A percentile compares a stretch with the other conserved stretches of the same genome.
These are phyloP conservation scores for Aspergillus phoenicis DNA, from an alignment of 2,329 filamentous ascomycete genomes.

Conservation along the genomic window DNA sequence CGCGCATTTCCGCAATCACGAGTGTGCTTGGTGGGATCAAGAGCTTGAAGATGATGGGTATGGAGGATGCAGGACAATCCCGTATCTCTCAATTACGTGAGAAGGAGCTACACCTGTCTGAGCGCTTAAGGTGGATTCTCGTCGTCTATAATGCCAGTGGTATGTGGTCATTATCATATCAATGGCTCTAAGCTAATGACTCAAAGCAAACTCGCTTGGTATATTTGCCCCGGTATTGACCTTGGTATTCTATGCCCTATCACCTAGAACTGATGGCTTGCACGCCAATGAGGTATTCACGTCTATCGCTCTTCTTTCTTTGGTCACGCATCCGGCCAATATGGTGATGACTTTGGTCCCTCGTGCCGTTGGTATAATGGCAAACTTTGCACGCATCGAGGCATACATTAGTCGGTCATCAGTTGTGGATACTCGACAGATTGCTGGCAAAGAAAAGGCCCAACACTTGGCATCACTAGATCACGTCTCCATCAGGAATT, in stretches of 20 bases:
- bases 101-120: not conserved
- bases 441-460: rapidly evolving
- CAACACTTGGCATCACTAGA: not conserved
- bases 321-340: conserved; percentile 10
- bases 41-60: conserved; percentile 7
- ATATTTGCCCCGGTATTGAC: conserved; percentile 2
- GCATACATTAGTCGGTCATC: not conserved
- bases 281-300: not conserved
- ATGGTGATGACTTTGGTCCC: conserved; percentile 8
- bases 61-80: not conserved
- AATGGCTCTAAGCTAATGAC: not conserved
- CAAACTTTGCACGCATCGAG: not conserved
- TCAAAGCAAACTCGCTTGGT: not conserved
- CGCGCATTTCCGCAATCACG: not conserved
- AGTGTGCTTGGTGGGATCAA: not conserved
- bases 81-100: not conserved
- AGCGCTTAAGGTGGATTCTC: not conserved
- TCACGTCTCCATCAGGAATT: not conserved
- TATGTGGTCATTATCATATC: not conserved
- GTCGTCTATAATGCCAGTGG: conserved; percentile 6
- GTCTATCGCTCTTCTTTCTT: not conserved
- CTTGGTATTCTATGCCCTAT: not conserved
- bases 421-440: not conserved
- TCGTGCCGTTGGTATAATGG: not conserved
- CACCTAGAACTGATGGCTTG: not conserved